Conservation (phyloP, 1,284 basidiomycete genomes). For the Rhodotorula sp. region DNA sequence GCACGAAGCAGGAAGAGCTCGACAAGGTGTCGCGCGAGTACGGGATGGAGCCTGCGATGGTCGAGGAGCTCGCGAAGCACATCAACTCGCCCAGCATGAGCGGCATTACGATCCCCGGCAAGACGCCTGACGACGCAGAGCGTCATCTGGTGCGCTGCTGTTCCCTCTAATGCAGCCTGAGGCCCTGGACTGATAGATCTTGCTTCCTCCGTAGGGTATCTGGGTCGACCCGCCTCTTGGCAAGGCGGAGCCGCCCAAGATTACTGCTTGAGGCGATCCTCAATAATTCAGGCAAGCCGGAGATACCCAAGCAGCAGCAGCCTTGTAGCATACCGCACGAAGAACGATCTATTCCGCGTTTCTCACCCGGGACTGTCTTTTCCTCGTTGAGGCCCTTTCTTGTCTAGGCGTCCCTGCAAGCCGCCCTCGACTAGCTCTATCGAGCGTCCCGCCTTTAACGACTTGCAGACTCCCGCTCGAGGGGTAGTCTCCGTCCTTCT, state of each 20-base stretch:
- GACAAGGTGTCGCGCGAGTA: conserved; percentile 28
- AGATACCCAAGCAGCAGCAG: neutral
- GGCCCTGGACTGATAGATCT: neutral
- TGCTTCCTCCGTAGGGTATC: neutral
- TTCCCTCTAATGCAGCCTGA: no score
- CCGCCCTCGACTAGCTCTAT: neutral
- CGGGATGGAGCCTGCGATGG: conserved; percentile 29
- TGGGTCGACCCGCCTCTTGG: conserved; percentile 25
- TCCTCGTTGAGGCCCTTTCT: neutral
- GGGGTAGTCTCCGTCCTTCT: neutral
- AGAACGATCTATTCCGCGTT: no score
- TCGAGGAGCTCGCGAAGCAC: conserved; percentile 20
- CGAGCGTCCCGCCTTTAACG: neutral
- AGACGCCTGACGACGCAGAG: conserved; percentile 27
- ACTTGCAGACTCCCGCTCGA: neutral
- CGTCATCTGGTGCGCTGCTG: conserved; percentile 18
- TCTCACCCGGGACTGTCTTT: neutral
- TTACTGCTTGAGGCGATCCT: neutral
- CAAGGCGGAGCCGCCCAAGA: neutral
- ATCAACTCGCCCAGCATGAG: conserved; percentile 32
- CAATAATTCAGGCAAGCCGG: neutral
- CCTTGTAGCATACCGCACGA: conserved; percentile 6
- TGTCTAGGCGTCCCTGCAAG: neutral
- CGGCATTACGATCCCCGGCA: conserved; percentile 18
- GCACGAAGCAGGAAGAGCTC: conserved; percentile 14